A percentile compares a stretch with the other conserved stretches of the same genome.
Conservation (phyloP, 2,329 filamentous ascomycete genomes). For the Verticillium klebahnii region DNA sequence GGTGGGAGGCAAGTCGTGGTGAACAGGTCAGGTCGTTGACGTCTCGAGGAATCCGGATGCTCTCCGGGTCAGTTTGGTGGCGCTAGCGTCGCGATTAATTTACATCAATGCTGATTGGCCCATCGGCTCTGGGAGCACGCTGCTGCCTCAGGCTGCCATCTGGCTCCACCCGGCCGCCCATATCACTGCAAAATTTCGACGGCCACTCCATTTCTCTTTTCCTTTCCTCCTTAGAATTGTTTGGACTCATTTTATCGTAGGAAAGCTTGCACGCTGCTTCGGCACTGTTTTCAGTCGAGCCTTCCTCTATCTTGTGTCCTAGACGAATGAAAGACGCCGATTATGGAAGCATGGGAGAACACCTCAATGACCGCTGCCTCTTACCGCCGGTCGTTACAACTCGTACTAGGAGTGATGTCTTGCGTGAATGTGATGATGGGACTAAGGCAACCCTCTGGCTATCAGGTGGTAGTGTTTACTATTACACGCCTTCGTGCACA, state of each 20-base stretch:
- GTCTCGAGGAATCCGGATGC: slow-evolving; percentile 29
- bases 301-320: slow-evolving; percentile 69
- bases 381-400: slow-evolving; percentile 73
- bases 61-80: slow-evolving; percentile 33
- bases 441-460: no score
- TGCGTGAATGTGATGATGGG: no score
- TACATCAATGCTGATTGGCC: slow-evolving; percentile 38
- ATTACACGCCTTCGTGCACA: no score
- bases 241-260: slow-evolving; percentile 70
- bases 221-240: slow-evolving; percentile 53
- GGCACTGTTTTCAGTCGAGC: slow-evolving; percentile 51
- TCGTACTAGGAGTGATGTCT: not conserved
- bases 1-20: slow-evolving; percentile 22
- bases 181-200: slow-evolving; percentile 8
- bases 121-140: slow-evolving; percentile 5
- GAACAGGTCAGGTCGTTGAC: slow-evolving; percentile 31
- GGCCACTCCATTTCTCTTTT: slow-evolving; percentile 22
- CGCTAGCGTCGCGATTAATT: slow-evolving; percentile 39
- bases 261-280: slow-evolving; percentile 52
- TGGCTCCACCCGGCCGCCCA: not conserved
- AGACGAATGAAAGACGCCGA: slow-evolving; percentile 56
- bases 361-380: slow-evolving; percentile 60
- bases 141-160: slow-evolving; percentile 31
- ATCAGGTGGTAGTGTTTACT: no score
- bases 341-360: slow-evolving; percentile 69